phyloP scores from a whole-genome alignment of 495 filamentous ascomycete species.

The Penicillium argentinense region DNA sequence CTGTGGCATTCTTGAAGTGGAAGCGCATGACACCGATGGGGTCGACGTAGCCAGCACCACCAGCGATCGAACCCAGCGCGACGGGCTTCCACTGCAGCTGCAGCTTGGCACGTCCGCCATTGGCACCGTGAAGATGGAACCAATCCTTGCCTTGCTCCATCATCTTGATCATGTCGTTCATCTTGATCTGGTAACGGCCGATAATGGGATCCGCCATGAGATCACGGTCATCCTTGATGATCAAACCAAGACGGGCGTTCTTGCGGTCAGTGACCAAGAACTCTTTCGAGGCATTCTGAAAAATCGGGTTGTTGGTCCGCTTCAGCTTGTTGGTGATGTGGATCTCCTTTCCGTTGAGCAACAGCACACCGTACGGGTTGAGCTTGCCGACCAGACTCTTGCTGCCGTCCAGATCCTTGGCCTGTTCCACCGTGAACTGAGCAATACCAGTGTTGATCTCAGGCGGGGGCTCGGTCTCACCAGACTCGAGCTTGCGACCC shows the following conservation, averaged over 20 bases:
- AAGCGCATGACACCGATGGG: conserved; percentile 93
- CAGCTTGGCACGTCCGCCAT: conserved; percentile 85
- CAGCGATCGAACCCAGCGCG: conserved; percentile 69
- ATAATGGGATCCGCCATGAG: conserved; percentile 78
- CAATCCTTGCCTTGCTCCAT: conserved; percentile 93
- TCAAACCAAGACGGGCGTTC: conserved; percentile 80
- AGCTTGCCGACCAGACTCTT: conserved; percentile 88
- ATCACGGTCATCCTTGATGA: conserved; percentile 93
- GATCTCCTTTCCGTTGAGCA: conserved; percentile 88
- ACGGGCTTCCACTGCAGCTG: conserved; percentile 94
- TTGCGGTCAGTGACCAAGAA: conserved; percentile 91
- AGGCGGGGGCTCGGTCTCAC: conserved; percentile 73
- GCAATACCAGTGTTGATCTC: conserved; percentile 92
- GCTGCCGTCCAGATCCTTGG: conserved; percentile 87
- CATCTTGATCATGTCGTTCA: conserved; percentile 88
- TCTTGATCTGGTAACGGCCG: conserved; percentile 89
- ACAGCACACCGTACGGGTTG: conserved; percentile 83
- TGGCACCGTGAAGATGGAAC: conserved; percentile 83
- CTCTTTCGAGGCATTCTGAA: conserved; percentile 86
- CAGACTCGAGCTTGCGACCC: conserved; percentile 67
- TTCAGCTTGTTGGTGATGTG: conserved; percentile 85
- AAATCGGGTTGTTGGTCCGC: conserved; percentile 94
- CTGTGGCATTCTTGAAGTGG: conserved; percentile 79
- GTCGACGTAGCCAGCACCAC: conserved; percentile 85
- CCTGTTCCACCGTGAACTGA: conserved; percentile 89